These are phyloP conservation scores for Bocquillonia castaneifolia DNA, from an alignment of 441 rosid genomes.

Conservation along the genomic window DNA sequence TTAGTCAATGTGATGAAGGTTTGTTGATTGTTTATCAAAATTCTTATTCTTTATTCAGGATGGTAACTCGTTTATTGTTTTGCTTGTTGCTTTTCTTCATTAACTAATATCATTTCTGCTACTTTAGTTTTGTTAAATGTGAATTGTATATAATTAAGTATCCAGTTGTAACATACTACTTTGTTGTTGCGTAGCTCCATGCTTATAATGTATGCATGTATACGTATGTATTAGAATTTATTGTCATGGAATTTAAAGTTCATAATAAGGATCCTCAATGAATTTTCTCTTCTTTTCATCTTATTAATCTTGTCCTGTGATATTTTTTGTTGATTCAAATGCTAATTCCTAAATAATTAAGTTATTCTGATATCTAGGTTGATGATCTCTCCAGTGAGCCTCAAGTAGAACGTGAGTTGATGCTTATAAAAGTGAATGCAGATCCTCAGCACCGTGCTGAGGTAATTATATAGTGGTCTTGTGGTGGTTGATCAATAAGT, in stretches of 20 bases:
- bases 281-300: neutral
- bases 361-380: slow-evolving; percentile 56
- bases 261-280: neutral
- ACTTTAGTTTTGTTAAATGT: neutral
- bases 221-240: too few species aligned
- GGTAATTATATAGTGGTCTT: slow-evolving; percentile 34
- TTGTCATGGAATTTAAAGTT: too few species aligned
- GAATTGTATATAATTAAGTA: neutral
- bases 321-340: too few species aligned
- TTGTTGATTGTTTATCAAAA: neutral
- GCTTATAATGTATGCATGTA: neutral
- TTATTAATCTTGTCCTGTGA: neutral
- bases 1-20: slow-evolving; percentile 87
- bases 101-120: neutral
- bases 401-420: slow-evolving; percentile 89
- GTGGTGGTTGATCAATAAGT: slow-evolving; percentile 8
- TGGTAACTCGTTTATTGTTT: neutral
- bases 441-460: slow-evolving; percentile 58
- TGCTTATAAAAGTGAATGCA: slow-evolving; percentile 73
- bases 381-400: slow-evolving; percentile 86
- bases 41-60: neutral
- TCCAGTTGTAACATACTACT: neutral
- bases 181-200: neutral
- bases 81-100: neutral
- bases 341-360: too few species aligned